Percentiles rank a stretch among this genome's conserved stretches.
Conservation (phyloP, 176 grass and related monocot genomes). For the Juncus inflexus region DNA sequence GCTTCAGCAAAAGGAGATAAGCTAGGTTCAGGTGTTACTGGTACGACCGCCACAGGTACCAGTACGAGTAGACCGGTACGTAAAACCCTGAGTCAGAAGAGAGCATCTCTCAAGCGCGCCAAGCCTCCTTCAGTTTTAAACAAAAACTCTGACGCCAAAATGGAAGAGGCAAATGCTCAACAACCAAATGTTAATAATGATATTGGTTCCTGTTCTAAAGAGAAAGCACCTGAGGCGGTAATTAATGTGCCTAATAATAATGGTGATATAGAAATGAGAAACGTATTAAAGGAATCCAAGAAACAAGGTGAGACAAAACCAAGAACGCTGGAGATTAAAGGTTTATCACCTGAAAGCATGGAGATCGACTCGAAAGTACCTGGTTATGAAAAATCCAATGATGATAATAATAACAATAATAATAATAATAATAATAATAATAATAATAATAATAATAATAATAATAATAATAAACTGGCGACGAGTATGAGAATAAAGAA, state of each 20-base stretch:
- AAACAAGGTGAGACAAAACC: conserved; percentile 14
- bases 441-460: conserved; percentile 6
- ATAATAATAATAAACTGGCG: conserved; percentile 23
- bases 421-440: conserved; percentile 20
- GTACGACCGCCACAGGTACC: conserved; percentile 4
- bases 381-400: conserved; percentile 30
- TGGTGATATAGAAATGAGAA: conserved; percentile 27
- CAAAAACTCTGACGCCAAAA: conserved; percentile 20
- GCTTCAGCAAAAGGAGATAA: conserved; percentile 15
- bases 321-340: conserved; percentile 19
- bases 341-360: conserved; percentile 38
- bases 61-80: conserved; percentile 23
- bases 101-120: conserved; percentile 41
- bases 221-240: conserved; percentile 2
- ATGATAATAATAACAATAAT: neutral
- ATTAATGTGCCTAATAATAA: conserved; percentile 11
- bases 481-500: conserved; percentile 35
- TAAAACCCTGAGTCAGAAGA: conserved; percentile 34
- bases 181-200: conserved; percentile 3
- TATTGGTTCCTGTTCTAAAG: conserved; percentile 7
- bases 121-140: conserved; percentile 37
- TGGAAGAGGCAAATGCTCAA: conserved; percentile 21
- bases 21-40: neutral
- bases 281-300: conserved; percentile 13
- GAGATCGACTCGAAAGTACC: conserved; percentile 16